phyloP scores from a whole-genome alignment of 176 grass and related monocot species.

The Chloris gayana region DNA sequence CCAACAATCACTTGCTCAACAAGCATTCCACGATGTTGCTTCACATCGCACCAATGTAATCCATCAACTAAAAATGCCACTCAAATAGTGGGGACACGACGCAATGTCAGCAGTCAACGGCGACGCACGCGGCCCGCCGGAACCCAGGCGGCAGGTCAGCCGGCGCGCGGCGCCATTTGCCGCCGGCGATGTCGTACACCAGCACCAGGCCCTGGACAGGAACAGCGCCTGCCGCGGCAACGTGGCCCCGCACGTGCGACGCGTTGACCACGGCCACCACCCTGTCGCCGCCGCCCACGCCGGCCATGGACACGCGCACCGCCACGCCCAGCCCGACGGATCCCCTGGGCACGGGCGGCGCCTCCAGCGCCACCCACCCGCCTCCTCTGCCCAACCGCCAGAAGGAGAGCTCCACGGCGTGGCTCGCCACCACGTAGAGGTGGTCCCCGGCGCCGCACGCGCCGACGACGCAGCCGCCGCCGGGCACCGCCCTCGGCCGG shows the following conservation, averaged over 20 bases:
- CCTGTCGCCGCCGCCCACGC: constrained; percentile 43
- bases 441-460: constrained; percentile 66
- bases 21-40: constrained; percentile 13
- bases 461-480: constrained; percentile 78
- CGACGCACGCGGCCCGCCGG: constrained; percentile 56
- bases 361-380: constrained; percentile 65
- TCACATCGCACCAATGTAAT: background rate
- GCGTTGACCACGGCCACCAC: constrained; percentile 66
- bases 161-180: constrained; percentile 71
- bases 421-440: constrained; percentile 81
- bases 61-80: background rate
- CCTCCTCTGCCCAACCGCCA: constrained; percentile 59
- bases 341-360: constrained; percentile 60
- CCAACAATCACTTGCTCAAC: constrained; percentile 20
- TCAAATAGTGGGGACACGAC: background rate
- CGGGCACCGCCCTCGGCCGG: constrained; percentile 56
- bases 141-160: constrained; percentile 53
- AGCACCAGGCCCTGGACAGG: constrained; percentile 60
- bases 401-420: constrained; percentile 82
- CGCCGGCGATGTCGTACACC: constrained; percentile 70
- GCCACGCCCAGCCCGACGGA: constrained; percentile 54
- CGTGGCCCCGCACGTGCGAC: constrained; percentile 48
- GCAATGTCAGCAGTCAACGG: constrained; percentile 64
- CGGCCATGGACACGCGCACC: constrained; percentile 67
- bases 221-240: background rate